Evolutionary conservation across 2,329 filamentous ascomycete genomes (phyloP).

Genomic region (Ceratocystis variospora): DNA sequence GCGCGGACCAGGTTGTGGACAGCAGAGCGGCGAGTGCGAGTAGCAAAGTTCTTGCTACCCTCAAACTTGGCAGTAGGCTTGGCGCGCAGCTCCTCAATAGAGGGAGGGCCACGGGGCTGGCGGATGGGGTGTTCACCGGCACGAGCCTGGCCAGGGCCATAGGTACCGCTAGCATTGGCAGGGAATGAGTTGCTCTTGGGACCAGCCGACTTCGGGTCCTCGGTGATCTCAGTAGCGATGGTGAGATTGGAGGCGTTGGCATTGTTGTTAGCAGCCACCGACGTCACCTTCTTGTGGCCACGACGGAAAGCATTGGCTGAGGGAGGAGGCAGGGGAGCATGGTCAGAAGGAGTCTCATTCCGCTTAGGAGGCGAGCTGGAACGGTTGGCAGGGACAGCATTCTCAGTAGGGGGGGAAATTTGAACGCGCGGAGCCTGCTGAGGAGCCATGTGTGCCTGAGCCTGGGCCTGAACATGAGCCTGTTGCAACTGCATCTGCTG

Average conservation of each 20-base stretch:
- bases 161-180: conserved; percentile 69
- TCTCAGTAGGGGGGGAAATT: conserved; percentile 64
- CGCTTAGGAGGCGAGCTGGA: conserved; percentile 54
- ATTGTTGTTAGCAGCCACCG: conserved; percentile 37
- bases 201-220: conserved; percentile 39
- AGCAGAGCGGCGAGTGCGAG: conserved; percentile 80
- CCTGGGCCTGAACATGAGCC: conserved; percentile 24
- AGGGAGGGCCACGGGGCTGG: conserved; percentile 83
- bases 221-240: conserved; percentile 30
- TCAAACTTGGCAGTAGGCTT: conserved; percentile 89
- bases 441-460: conserved; percentile 16
- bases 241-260: conserved; percentile 40
- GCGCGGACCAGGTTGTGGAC: conserved; percentile 85
- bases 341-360: conserved; percentile 54
- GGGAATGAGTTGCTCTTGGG: conserved; percentile 74
- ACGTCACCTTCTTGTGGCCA: conserved; percentile 80
- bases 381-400: conserved; percentile 38
- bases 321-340: conserved; percentile 63
- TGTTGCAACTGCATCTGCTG: conserved; percentile 29
- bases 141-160: conserved; percentile 83
- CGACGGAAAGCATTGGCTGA: conserved; percentile 87
- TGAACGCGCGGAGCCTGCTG: conserved; percentile 49
- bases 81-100: conserved; percentile 75
- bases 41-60: conserved; percentile 93
- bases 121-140: conserved; percentile 89